phyloP scores from a whole-genome alignment of 1,284 basidiomycete species.

The Malassezia psittaci region DNA sequence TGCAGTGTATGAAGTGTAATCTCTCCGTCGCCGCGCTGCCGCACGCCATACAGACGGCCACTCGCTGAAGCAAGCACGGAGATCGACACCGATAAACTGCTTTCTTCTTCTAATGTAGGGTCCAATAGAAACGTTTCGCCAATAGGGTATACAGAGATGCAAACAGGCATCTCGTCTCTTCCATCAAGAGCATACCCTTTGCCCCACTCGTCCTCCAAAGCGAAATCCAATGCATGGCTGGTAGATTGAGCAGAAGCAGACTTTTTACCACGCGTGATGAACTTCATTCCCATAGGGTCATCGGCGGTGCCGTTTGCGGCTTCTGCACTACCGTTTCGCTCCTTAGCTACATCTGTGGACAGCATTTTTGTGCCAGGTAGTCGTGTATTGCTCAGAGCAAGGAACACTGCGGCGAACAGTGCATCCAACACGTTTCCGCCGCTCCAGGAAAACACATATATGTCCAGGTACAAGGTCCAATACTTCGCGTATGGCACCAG shows the following conservation, averaged over 20 bases:
- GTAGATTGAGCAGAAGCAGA: slow-evolving; percentile 2
- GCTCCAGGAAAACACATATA: slow-evolving; percentile 30
- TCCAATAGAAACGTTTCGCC: slow-evolving; percentile 30
- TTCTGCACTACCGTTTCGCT: slow-evolving; percentile 19
- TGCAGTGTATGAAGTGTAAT: slow-evolving; percentile 4
- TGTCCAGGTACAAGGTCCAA: slow-evolving; percentile 38
- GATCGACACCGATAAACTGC: slow-evolving; percentile 22
- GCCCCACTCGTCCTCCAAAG: slow-evolving; percentile 29
- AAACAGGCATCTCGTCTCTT: slow-evolving; percentile 30
- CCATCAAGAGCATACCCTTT: slow-evolving; percentile 25
- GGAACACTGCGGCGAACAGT: slow-evolving; percentile 32
- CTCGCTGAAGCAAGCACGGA: slow-evolving; percentile 25
- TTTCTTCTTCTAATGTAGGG: slow-evolving; percentile 33
- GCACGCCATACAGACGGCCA: slow-evolving; percentile 13
- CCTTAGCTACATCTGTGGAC: slow-evolving; percentile 25
- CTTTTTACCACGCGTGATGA: slow-evolving; percentile 6
- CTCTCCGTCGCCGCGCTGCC: slow-evolving; percentile 8
- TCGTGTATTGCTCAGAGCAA: slow-evolving; percentile 32
- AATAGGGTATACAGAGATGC: slow-evolving; percentile 29
- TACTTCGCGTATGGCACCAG: slow-evolving; percentile 31
- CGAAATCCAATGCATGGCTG: slow-evolving; percentile 26
- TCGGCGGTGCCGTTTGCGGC: slow-evolving; percentile 21
- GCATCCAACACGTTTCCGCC: slow-evolving; percentile 41
- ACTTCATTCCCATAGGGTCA: slow-evolving; percentile 25
- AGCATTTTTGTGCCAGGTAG: slow-evolving; percentile 32